A percentile compares a stretch with the other conserved stretches of the same genome.
These are phyloP conservation scores for Ogataea nakhonphanomensis DNA, from an alignment of 805 yeast species.

Conservation along the genomic window DNA sequence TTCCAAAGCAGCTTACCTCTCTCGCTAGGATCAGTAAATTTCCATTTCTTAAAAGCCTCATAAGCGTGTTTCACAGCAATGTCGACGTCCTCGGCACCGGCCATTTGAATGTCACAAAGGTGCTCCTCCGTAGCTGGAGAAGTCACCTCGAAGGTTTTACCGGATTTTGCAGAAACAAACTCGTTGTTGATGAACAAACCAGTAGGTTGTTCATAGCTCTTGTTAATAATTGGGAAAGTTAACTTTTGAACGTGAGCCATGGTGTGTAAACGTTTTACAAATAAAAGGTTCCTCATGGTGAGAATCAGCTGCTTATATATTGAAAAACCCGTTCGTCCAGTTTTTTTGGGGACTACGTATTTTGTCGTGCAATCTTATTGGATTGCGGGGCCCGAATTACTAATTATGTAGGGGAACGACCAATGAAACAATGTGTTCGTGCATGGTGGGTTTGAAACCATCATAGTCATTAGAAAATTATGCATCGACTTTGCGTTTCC, in stretches of 20 bases:
- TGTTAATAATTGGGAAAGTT: conserved; percentile 34
- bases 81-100: conserved; percentile 75
- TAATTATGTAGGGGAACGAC: not conserved
- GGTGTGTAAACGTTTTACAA: conserved; percentile 4
- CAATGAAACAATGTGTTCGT: not conserved
- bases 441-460: no score
- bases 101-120: conserved; percentile 68
- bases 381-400: conserved; percentile 2
- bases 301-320: conserved; percentile 5
- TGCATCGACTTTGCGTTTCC: no score
- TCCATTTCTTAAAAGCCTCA: conserved; percentile 75
- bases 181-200: conserved; percentile 66
- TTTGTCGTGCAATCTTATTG: not conserved
- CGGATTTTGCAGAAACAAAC: conserved; percentile 51
- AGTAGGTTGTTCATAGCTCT: conserved; percentile 38
- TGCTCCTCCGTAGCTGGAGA: conserved; percentile 72
- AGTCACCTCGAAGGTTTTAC: conserved; percentile 59
- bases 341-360: not conserved
- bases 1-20: conserved; percentile 63
- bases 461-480: no score
- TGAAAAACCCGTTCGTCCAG: conserved; percentile 6
- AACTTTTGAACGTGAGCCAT: conserved; percentile 26
- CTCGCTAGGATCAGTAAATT: conserved; percentile 59
- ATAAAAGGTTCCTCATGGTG: not conserved
- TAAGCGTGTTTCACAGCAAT: conserved; percentile 83